Conservation (phyloP, 2,329 filamentous ascomycete species). For the Lachnellula cervina region DNA sequence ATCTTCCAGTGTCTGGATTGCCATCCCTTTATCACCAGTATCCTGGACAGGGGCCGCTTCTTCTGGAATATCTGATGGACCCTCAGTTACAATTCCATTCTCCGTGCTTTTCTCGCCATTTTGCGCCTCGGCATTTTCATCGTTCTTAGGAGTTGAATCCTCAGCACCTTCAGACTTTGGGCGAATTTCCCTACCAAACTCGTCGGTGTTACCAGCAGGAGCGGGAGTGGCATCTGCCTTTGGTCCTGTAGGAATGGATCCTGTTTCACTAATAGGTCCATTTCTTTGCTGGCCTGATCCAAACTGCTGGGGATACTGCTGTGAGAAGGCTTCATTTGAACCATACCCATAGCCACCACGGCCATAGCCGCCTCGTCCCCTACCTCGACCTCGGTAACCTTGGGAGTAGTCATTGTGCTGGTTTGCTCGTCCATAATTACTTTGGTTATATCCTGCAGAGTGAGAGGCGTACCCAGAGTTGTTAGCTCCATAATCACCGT, state of each 20-base stretch:
- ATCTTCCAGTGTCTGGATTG: conserved; percentile 32
- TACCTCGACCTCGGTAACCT: conserved; percentile 39
- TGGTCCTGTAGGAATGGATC: conserved; percentile 26
- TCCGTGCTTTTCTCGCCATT: conserved; percentile 2
- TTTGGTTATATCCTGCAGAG: conserved; percentile 70
- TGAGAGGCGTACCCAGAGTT: conserved; percentile 61
- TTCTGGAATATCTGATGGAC: conserved; percentile 11
- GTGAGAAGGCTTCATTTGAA: conserved; percentile 27
- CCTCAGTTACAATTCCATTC: conserved; percentile 11
- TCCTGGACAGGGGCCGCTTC: conserved; percentile 9
- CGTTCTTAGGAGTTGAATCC: conserved; percentile 11
- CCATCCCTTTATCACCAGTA: conserved; percentile 20
- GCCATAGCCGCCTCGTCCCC: conserved; percentile 31
- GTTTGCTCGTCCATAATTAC: conserved; percentile 45
- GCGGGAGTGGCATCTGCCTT: conserved; percentile 24
- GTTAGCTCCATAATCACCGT: conserved; percentile 75
- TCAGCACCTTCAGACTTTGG: conserved; percentile 21
- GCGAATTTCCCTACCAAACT: conserved; percentile 34
- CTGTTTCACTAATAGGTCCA: conserved; percentile 28
- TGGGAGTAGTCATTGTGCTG: conserved; percentile 53
- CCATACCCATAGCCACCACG: conserved; percentile 28
- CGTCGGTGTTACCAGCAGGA: conserved; percentile 28
- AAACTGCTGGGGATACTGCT: conserved; percentile 29
- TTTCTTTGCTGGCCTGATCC: conserved; percentile 22
- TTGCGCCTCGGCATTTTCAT: not conserved